Conservation (phyloP, 495 filamentous ascomycete species). For the Penicillium paxilli region DNA sequence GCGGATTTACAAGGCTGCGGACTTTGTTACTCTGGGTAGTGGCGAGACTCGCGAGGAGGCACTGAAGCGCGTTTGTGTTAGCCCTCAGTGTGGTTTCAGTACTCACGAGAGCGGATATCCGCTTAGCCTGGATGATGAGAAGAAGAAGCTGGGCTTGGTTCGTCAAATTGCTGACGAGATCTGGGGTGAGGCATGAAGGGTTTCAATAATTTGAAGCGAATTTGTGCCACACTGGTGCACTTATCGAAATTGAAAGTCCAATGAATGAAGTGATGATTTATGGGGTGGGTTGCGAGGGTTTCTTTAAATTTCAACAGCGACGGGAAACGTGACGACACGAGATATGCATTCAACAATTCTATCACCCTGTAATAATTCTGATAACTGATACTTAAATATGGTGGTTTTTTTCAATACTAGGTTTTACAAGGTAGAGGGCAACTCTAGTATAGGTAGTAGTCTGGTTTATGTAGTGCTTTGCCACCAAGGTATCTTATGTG, state of each 20-base stretch:
- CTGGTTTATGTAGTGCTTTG: too few relatives aligned
- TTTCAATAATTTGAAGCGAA: too few relatives aligned
- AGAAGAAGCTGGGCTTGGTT: constrained; percentile 50
- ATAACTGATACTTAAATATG: too few relatives aligned
- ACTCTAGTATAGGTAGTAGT: too few relatives aligned
- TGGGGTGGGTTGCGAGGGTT: neutral
- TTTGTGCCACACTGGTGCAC: too few relatives aligned
- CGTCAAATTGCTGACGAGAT: constrained; percentile 51
- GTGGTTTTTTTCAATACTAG: too few relatives aligned
- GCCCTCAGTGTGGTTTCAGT: constrained; percentile 69
- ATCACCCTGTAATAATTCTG: neutral
- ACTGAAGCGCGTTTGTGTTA: constrained; percentile 61
- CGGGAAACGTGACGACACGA: constrained; percentile 15
- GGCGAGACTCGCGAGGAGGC: constrained; percentile 43
- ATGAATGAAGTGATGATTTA: neutral
- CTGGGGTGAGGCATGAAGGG: constrained; percentile 32
- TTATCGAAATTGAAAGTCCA: too few relatives aligned
- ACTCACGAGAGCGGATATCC: constrained; percentile 64
- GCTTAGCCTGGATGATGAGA: constrained; percentile 59
- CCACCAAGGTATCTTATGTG: too few relatives aligned
- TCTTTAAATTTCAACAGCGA: constrained; percentile 21
- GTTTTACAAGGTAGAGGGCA: too few relatives aligned
- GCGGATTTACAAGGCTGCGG: constrained; percentile 58
- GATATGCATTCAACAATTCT: constrained; percentile 7
- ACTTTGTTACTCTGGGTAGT: constrained; percentile 55